Percentiles rank a stretch among this genome's conserved stretches.
phyloP scores from a whole-genome alignment of 2,329 filamentous ascomycete genomes.

The Neodidymelliopsis sp. region DNA sequence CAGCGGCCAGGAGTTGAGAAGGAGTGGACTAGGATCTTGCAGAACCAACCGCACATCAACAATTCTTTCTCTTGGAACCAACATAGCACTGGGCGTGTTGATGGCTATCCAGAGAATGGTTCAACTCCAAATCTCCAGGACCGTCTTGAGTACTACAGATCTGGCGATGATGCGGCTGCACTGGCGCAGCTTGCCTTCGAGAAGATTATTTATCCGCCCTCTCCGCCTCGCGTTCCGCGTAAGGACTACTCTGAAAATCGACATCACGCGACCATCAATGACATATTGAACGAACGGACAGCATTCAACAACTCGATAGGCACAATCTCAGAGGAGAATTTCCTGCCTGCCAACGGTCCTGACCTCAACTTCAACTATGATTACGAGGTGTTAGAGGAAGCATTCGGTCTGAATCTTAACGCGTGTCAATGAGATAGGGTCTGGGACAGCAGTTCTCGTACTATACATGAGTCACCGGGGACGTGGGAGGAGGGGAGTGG shows the following conservation, averaged over 20 bases:
- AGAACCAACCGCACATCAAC: constrained; percentile 22
- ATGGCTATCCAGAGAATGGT: constrained; percentile 40
- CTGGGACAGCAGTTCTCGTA: too few relatives aligned
- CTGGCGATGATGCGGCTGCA: constrained; percentile 22
- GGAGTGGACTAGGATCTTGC: constrained; percentile 57
- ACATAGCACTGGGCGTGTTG: constrained; percentile 34
- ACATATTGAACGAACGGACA: constrained; percentile 4
- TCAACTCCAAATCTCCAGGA: constrained; percentile 36
- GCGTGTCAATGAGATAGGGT: too few relatives aligned
- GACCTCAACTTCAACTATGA: constrained; percentile 4
- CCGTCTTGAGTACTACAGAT: constrained; percentile 36
- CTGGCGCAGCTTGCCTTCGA: constrained; percentile 35
- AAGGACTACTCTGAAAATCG: constrained; percentile 23
- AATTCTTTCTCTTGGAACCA: constrained; percentile 34
- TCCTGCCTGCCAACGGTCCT: constrained; percentile 7
- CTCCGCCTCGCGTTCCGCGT: constrained; percentile 21
- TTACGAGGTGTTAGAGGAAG: too few relatives aligned
- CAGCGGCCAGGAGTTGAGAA: constrained; percentile 67
- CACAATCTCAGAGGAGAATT: constrained; percentile 20
- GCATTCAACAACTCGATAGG: constrained; percentile 9
- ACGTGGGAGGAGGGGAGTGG: too few relatives aligned
- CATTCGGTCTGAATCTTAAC: neutral
- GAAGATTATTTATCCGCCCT: constrained; percentile 17
- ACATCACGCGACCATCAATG: constrained; percentile 2
- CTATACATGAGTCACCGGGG: too few relatives aligned